Base-by-base conservation (phyloP, 2,329 filamentous ascomycete genomes). In the Aspergillus caelatus region DNA sequence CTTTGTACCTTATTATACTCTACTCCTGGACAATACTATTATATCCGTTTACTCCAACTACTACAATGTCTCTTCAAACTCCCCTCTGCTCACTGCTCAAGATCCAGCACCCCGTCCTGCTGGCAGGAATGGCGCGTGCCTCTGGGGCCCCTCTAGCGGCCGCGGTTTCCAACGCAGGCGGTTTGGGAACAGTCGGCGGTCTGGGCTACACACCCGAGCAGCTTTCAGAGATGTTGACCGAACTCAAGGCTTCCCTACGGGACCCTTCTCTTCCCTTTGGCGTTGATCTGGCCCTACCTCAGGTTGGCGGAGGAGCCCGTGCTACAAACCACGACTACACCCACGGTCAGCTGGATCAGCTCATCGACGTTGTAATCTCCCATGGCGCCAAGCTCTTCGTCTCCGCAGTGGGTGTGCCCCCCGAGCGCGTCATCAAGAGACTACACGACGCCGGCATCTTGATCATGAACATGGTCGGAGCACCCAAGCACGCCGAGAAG, bases 271-370 rank as follows among this genome's bases (percentile, higher is more conserved):
- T 96, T 5, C 92, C 94, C 0, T 97, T 97, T 76, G 94, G 94
- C 69, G 88, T 97, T 36, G 94, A 98, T 77, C 88, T 98, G 1
- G 94, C 94, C 0, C 86, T 98, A 14, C 94, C 94, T 1, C 93
- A 97, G 80, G 84, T 97, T 61, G 94, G 94, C 62, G 93, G 91
- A 46, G 84, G 81, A 39, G 94, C 94, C 8, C 88, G 94, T 68
- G 91, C 91, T 78, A 97, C 94, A 4, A 98, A 97, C 80, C 92
- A 97, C 80, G 94, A 97, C 79, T 98, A 98, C 82, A 97, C 94
- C 0, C 86, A 91, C 69, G 94, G 94, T 48, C 91, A 93, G 77
- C 86, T 97, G 19, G 91, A 96, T 75, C 90, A 96, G 77, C 84
- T 97, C 39, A 91, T 97, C 68, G 90, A 93, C 71, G 92, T 97